Conservation (phyloP, 1,284 basidiomycete species). For the Rhodotorula sp. region DNA sequence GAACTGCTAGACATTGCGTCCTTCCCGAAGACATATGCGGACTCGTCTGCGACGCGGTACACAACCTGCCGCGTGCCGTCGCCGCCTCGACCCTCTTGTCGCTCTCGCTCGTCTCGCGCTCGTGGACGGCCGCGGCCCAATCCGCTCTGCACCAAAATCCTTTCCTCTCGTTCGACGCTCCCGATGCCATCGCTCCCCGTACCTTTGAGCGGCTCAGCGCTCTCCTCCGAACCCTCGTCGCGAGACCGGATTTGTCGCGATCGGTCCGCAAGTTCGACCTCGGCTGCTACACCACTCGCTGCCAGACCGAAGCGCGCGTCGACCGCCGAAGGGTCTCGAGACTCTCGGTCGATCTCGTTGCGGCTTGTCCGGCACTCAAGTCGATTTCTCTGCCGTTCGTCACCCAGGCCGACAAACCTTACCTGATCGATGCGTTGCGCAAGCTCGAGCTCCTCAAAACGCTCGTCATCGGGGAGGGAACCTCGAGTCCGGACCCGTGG, state of each 20-base stretch:
- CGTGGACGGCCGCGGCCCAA: conserved; percentile 22
- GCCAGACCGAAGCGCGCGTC: conserved; percentile 1
- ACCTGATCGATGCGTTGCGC: conserved; percentile 11
- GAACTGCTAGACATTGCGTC: neutral
- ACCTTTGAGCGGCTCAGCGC: conserved; percentile 5
- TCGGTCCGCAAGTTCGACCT: conserved; percentile 10
- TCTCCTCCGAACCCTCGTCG: conserved; percentile 9
- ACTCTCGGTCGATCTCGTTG: conserved; percentile 8
- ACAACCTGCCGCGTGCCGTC: neutral
- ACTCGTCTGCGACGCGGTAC: conserved; percentile 1
- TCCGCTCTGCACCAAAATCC: conserved; percentile 1
- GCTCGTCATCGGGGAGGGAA: conserved; percentile 11
- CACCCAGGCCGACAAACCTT: conserved; percentile 10
- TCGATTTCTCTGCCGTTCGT: conserved; percentile 21
- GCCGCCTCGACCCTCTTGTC: conserved; percentile 14
- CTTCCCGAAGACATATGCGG: conserved; percentile 13
- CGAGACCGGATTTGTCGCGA: conserved; percentile 6
- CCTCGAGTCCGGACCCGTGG: conserved; percentile 19
- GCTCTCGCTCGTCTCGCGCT: conserved; percentile 21
- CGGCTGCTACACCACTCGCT: conserved; percentile 13
- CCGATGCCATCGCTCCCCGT: conserved; percentile 1
- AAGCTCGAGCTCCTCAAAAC: neutral
- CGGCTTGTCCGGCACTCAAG: neutral
- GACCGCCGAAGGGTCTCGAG: conserved; percentile 10
- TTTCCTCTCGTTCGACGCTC: conserved; percentile 22